phyloP scores from a whole-genome alignment of 139 green algal genomes.

The Ostreobium quekettii region DNA sequence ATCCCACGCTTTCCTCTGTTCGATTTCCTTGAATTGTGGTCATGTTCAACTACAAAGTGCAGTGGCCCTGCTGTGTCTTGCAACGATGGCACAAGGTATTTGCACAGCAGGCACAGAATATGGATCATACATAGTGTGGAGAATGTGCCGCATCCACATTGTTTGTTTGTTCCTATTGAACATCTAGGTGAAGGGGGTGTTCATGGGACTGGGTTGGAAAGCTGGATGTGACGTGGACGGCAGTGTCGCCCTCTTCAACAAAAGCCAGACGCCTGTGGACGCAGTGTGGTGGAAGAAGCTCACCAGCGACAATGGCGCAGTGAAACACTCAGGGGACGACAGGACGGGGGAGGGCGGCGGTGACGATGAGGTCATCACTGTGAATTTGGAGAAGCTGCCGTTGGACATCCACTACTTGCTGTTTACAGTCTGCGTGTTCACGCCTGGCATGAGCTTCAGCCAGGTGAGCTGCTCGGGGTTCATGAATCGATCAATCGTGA shows the following conservation, averaged over 20 bases:
- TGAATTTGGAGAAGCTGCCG: neutral
- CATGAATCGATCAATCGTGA: no score
- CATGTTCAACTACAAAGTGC: no score
- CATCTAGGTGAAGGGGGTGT: neutral
- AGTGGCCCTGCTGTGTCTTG: no score
- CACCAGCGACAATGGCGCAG: neutral
- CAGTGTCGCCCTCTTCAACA: neutral
- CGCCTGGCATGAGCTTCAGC: neutral
- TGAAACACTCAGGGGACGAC: slow-evolving; percentile 9
- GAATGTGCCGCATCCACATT: no score
- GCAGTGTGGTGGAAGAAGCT: neutral
- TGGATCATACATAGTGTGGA: no score
- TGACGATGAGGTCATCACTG: slow-evolving; percentile 1
- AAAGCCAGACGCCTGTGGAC: neutral
- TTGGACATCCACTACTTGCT: neutral
- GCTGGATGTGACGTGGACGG: slow-evolving; percentile 4
- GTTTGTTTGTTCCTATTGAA: no score
- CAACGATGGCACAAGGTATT: no score
- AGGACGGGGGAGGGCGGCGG: slow-evolving; percentile 4
- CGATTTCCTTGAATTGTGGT: no score
- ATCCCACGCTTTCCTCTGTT: no score
- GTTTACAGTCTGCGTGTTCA: slow-evolving; percentile 6
- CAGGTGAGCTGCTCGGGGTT: no score
- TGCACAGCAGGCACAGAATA: no score
- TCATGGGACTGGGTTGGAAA: slow-evolving; percentile 3